Conservation (phyloP, 2,329 filamentous ascomycete species). For the Coniella lustricola region DNA sequence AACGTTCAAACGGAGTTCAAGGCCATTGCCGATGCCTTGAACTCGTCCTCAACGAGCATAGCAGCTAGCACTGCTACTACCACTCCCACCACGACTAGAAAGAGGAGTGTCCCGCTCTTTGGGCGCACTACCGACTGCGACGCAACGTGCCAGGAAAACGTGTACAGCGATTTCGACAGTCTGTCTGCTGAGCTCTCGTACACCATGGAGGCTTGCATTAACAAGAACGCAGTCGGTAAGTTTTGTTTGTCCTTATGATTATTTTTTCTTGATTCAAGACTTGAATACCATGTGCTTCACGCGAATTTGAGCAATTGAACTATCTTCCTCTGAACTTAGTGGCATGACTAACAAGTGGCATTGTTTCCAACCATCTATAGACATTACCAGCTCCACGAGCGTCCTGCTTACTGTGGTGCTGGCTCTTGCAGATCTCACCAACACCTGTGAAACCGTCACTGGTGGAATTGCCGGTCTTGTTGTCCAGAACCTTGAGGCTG, state of each 20-base stretch:
- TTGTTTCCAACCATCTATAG: neutral
- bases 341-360: neutral
- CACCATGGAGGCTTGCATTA: neutral
- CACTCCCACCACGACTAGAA: neutral
- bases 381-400: neutral
- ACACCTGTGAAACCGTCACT: neutral
- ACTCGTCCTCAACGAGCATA: neutral
- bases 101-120: neutral
- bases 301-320: too few species aligned
- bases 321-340: too few species aligned
- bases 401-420: neutral
- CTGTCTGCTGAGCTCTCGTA: conserved; percentile 1
- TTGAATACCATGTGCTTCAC: too few species aligned
- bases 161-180: neutral
- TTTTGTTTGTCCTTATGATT: neutral
- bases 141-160: neutral
- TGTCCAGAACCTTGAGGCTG: neutral
- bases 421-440: neutral
- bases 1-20: neutral
- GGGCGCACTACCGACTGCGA: neutral
- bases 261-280: neutral
- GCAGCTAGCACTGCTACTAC: too few species aligned
- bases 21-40: neutral
- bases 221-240: conserved; percentile 1
- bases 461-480: neutral